Base-by-base conservation (phyloP, 1,139 yeast genomes). In the Suhomyces anneliseae region DNA sequence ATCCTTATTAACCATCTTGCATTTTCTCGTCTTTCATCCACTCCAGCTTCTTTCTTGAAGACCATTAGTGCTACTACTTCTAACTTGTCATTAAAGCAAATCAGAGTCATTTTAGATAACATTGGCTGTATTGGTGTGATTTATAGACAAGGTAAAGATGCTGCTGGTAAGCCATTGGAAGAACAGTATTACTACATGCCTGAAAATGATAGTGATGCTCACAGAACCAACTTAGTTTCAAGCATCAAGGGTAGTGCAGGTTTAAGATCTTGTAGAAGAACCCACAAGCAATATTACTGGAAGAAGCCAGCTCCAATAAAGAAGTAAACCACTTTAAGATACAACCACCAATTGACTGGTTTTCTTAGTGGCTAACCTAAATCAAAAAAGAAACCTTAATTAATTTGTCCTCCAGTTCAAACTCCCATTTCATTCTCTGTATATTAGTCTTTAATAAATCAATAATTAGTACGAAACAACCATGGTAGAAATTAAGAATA, bases 251-350 rank as follows among this genome's bases (percentile, higher is more conserved):
- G 96, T 35, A 86, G 85, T 37, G 81, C 87, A 36, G 89, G 90
- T 2, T 75, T 93, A 56, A 80, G 99, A 65, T 82, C 89, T 39
- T 93, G 98, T 68, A 82, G 99, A 71, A 89, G 86, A 69, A 88
- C 90, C 2, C 98, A 92, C 69, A 93, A 93, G 68, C 98, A 93
- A 62, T 87, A 87, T 62, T 87, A 82, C 68, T 87, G 95, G 95
- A 87, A 85, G 64, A 85, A 81, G 59, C 95, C 95, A 15, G 78
- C 79, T 4, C 75, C 79, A 26, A 72, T 69, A 44, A 75, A 74
- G 62, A 70, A 70, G 51, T 65, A 58, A 51, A 38, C 36, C 11
- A 4, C 32, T 29, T 19, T 19, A 4, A 19, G 24, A 19, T 19
- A 19, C 6, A 19, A 4, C 24, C 6, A 19, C 24, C 24, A 19